Evolutionary conservation across 2,329 filamentous ascomycete genomes (phyloP).

Genomic region (Xylariaceae sp.): DNA sequence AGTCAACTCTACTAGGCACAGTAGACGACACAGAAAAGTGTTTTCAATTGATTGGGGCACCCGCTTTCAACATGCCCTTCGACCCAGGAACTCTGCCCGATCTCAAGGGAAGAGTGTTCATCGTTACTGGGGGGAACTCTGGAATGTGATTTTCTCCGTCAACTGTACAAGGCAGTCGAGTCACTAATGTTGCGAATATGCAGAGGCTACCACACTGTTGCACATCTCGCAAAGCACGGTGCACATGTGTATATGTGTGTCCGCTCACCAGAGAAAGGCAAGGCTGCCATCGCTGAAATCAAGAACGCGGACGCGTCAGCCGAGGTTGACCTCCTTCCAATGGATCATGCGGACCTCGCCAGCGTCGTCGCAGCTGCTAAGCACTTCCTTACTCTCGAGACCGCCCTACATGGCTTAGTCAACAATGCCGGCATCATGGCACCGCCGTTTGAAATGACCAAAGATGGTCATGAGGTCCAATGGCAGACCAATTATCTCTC

Average conservation of each 20-base stretch:
- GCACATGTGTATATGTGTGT: conserved; percentile 40
- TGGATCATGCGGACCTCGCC: conserved; percentile 34
- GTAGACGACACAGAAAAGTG: conserved; percentile 6
- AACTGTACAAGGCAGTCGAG: conserved; percentile 5
- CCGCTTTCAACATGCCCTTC: conserved; percentile 32
- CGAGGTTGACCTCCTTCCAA: conserved; percentile 32
- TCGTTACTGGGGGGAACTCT: conserved; percentile 44
- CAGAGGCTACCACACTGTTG: conserved; percentile 35
- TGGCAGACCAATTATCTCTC: conserved; percentile 42
- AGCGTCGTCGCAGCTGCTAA: conserved; percentile 35
- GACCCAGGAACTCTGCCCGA: conserved; percentile 39
- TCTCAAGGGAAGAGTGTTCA: conserved; percentile 39
- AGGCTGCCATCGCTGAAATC: conserved; percentile 31
- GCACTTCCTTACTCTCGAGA: conserved; percentile 27
- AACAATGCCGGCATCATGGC: conserved; percentile 33
- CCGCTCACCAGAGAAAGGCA: conserved; percentile 34
- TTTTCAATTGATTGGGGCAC: conserved; percentile 13
- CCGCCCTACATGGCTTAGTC: conserved; percentile 31
- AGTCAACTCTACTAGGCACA: neutral
- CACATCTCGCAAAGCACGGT: conserved; percentile 34
- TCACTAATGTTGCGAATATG: conserved; percentile 13
- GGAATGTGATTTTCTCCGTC: conserved; percentile 34
- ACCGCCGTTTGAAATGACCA: conserved; percentile 31
- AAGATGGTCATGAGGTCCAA: conserved; percentile 36
- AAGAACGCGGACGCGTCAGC: conserved; percentile 29